Percentiles rank a stretch among this genome's conserved stretches.
Evolutionary conservation across 768 basidiomycete species (phyloP).

Genomic region (Hemileccinum impolitum): DNA sequence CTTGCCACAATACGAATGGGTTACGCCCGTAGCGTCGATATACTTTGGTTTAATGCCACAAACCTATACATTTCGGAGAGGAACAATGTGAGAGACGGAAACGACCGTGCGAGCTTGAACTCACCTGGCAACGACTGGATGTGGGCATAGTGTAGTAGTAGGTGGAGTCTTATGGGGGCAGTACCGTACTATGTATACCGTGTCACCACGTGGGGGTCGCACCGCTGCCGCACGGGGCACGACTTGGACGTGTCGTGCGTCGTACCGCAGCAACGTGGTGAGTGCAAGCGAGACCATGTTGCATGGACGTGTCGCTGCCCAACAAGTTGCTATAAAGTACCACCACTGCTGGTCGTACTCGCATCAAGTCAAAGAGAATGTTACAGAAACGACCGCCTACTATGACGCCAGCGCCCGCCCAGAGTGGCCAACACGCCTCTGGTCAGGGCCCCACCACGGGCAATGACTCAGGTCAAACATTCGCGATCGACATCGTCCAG

Average conservation of each 20-base stretch:
- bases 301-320: conserved; percentile 14
- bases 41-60: conserved; percentile 62
- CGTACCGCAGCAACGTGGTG: conserved; percentile 17
- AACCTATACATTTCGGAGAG: conserved; percentile 35
- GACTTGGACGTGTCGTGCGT: conserved; percentile 16
- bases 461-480: conserved; percentile 10
- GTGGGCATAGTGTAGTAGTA: conserved; percentile 12
- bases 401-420: conserved; percentile 6
- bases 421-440: conserved; percentile 4
- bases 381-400: conserved; percentile 15
- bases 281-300: conserved; percentile 16
- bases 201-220: conserved; percentile 24
- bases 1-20: conserved; percentile 59
- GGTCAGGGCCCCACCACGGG: conserved; percentile 8
- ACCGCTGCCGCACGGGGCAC: conserved; percentile 14
- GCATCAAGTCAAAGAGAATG: not conserved
- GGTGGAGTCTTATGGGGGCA: conserved; percentile 4
- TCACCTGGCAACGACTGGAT: conserved; percentile 28
- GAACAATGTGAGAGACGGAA: conserved; percentile 8
- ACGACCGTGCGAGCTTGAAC: conserved; percentile 15
- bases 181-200: conserved; percentile 22
- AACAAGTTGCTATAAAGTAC: conserved; percentile 21
- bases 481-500: conserved; percentile 32
- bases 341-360: not conserved
- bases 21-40: conserved; percentile 52